Evolutionary conservation across 2,329 filamentous ascomycete genomes (phyloP).

Genomic region (Mycosphaerella sp.): DNA sequence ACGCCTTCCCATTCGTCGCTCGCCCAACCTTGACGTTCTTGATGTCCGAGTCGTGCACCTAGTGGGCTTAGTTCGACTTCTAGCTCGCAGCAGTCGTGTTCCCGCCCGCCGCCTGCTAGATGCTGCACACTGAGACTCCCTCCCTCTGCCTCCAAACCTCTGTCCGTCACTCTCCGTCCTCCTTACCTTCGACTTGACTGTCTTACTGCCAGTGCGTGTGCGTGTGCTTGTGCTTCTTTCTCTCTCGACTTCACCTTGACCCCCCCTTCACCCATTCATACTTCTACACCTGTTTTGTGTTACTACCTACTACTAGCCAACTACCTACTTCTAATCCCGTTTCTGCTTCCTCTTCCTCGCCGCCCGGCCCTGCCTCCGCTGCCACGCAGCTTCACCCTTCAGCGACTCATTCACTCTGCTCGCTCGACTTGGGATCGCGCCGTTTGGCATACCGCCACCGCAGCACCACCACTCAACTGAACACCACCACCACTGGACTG

Average conservation of each 20-base stretch:
- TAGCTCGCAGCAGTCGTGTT: conserved; percentile 8
- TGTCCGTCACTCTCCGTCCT: no score
- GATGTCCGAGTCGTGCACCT: not conserved
- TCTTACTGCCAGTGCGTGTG: no score
- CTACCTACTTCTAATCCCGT: conserved; percentile 14
- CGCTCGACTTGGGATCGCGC: conserved; percentile 6
- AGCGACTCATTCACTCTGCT: conserved; percentile 5
- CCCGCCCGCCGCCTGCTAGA: conserved; percentile 12
- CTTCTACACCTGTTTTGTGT: conserved; percentile 20
- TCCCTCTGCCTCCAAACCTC: no score
- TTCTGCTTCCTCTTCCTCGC: conserved; percentile 10
- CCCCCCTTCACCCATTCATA: conserved; percentile 14
- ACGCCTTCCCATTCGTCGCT: no score
- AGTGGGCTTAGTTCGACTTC: not conserved
- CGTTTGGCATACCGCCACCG: conserved; percentile 5
- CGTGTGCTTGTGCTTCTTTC: conserved; percentile 6
- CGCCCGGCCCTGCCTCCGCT: conserved; percentile 19
- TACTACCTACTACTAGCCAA: conserved; percentile 24
- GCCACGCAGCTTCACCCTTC: conserved; percentile 3
- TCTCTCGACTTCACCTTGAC: not conserved
- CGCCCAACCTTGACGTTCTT: no score
- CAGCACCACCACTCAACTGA: not conserved
- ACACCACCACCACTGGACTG: not conserved
- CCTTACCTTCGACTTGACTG: no score
- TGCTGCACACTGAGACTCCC: no score